phyloP scores from a whole-genome alignment of 106 monocot species.

The Vanilla planifolia region DNA sequence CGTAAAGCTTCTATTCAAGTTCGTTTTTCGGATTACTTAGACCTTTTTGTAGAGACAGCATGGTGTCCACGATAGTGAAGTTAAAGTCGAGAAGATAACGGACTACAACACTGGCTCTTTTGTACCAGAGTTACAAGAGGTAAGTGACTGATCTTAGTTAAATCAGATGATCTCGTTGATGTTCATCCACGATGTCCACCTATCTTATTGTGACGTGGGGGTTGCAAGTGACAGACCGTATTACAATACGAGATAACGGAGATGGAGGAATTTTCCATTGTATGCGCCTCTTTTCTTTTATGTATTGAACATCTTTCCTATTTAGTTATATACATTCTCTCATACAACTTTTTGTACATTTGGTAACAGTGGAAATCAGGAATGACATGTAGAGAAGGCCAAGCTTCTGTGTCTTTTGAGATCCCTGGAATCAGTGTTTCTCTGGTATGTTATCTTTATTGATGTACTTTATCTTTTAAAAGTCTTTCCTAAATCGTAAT shows the following conservation, averaged over 20 bases:
- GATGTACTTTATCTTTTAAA: too few relatives aligned
- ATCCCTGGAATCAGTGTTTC: constrained; percentile 26
- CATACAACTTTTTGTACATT: neutral
- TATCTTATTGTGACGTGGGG: constrained; percentile 16
- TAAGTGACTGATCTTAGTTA: constrained; percentile 7
- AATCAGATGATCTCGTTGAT: constrained; percentile 2
- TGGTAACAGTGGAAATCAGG: constrained; percentile 5
- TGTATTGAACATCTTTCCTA: neutral
- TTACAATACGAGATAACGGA: constrained; percentile 60
- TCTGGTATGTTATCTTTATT: constrained; percentile 20
- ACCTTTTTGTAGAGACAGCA: constrained; percentile 27
- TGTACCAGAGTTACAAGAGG: constrained; percentile 16
- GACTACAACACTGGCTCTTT: constrained; percentile 1
- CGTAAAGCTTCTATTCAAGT: neutral
- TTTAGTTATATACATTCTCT: neutral
- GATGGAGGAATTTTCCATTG: constrained; percentile 40
- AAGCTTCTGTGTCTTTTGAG: constrained; percentile 11
- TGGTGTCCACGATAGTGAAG: constrained; percentile 25
- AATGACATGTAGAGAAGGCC: neutral
- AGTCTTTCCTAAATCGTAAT: too few relatives aligned
- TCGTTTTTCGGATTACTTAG: neutral
- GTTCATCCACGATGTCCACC: neutral
- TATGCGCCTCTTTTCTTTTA: constrained; percentile 13
- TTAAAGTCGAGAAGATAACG: neutral
- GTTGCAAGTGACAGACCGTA: constrained; percentile 13